Percentiles rank a stretch among this genome's conserved stretches.
These are phyloP conservation scores for Lachnum nothofagi DNA, from an alignment of 2,329 filamentous ascomycete genomes.

Conservation along the genomic window DNA sequence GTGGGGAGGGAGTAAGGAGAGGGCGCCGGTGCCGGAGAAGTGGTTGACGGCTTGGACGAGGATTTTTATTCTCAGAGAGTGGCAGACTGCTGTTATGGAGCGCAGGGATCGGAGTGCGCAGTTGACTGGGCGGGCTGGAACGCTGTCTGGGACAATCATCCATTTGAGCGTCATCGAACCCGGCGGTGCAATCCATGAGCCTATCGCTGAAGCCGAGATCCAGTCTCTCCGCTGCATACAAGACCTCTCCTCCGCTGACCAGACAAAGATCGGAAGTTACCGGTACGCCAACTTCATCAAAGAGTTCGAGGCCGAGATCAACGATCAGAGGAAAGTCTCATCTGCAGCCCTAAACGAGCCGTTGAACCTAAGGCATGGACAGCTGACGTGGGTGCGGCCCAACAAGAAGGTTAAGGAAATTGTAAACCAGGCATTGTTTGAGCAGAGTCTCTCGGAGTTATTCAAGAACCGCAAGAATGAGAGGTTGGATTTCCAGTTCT, in stretches of 20 bases:
- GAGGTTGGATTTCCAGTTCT: no score
- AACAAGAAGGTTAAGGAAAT: no score
- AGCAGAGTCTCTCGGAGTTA: no score
- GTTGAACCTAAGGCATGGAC: no score
- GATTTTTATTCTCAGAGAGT: background rate
- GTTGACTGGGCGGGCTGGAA: background rate
- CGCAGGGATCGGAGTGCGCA: background rate
- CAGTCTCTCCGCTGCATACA: background rate
- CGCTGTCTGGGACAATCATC: background rate
- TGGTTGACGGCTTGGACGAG: background rate
- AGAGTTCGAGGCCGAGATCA: background rate
- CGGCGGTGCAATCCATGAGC: background rate
- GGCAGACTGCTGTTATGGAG: background rate
- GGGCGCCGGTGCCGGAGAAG: background rate
- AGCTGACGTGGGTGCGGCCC: no score
- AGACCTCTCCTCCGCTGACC: background rate
- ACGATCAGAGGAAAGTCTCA: background rate
- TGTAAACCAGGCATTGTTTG: no score
- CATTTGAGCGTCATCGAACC: background rate
- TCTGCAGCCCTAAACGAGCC: no score
- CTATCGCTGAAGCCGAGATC: background rate
- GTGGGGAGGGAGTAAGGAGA: no score
- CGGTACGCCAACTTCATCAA: background rate
- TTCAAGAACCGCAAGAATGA: no score
- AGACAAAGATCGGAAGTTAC: background rate